A percentile compares a stretch with the other conserved stretches of the same genome.
Conservation (phyloP, 176 grass and related monocot genomes). For the Zoysia pacifica region DNA sequence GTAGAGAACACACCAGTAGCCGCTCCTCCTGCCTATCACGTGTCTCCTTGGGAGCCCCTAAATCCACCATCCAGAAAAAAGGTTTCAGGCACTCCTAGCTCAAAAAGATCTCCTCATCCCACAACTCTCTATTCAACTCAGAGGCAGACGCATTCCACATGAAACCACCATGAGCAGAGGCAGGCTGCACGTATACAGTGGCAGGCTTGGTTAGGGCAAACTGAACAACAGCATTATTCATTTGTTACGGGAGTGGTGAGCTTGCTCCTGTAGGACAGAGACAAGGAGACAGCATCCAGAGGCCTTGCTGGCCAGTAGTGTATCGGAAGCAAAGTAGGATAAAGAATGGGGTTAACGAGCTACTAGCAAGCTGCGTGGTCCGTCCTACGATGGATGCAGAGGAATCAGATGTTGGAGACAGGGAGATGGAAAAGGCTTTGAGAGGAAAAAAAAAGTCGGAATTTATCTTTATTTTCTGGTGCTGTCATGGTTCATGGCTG, state of each 20-base stretch:
- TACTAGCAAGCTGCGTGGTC: neutral
- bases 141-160: neutral
- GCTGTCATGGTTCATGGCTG: neutral
- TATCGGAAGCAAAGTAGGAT: slow-evolving; percentile 43
- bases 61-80: slow-evolving; percentile 40
- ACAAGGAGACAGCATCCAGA: slow-evolving; percentile 48
- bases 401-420: slow-evolving; percentile 45
- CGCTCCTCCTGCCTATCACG: slow-evolving; percentile 21
- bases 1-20: slow-evolving; percentile 18
- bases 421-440: neutral
- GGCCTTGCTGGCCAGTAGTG: slow-evolving; percentile 6
- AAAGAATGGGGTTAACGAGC: neutral
- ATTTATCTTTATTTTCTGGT: slow-evolving; percentile 12
- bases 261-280: neutral
- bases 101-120: slow-evolving; percentile 35
- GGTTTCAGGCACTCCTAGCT: neutral
- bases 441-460: neutral
- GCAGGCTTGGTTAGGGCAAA: neutral
- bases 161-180: neutral
- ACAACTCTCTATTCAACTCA: neutral
- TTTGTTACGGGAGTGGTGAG: neutral
- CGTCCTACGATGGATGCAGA: slow-evolving; percentile 45
- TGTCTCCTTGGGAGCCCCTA: slow-evolving; percentile 45
- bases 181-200: neutral
- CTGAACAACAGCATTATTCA: neutral